Evolutionary conservation across 2,329 filamentous ascomycete species (phyloP).

Genomic region (Verticillium isaacii): DNA sequence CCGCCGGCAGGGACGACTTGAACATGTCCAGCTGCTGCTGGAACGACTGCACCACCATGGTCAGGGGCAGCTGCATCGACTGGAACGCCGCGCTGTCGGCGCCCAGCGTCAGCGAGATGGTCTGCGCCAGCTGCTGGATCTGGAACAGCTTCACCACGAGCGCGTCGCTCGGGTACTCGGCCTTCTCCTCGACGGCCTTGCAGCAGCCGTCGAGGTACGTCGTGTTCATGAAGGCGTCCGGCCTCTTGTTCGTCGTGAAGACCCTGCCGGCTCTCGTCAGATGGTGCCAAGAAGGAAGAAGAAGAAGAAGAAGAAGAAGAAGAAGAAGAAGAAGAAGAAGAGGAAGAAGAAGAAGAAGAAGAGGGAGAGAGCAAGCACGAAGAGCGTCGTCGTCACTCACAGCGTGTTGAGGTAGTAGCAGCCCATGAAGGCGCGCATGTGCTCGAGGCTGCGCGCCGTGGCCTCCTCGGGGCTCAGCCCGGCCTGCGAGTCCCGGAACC

Average conservation of each 20-base stretch:
- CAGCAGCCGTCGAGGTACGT: constrained; percentile 38
- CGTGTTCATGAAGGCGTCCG: constrained; percentile 43
- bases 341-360: too few relatives aligned
- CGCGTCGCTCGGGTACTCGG: constrained; percentile 37
- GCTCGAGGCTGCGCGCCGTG: constrained; percentile 27
- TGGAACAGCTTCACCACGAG: constrained; percentile 40
- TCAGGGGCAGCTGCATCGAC: constrained; percentile 32
- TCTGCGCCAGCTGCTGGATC: constrained; percentile 43
- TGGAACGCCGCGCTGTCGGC: constrained; percentile 17
- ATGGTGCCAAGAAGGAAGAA: neutral
- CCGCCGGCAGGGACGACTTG: constrained; percentile 26
- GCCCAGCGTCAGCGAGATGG: constrained; percentile 35
- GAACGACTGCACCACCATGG: constrained; percentile 36
- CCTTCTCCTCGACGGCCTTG: constrained; percentile 33
- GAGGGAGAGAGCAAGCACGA: too few relatives aligned
- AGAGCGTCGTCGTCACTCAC: constrained; percentile 25
- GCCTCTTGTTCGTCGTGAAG: constrained; percentile 40
- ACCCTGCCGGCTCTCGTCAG: constrained; percentile 20
- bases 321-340: too few relatives aligned
- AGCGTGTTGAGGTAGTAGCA: constrained; percentile 46
- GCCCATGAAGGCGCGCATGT: constrained; percentile 42
- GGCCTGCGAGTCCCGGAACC: constrained; percentile 25
- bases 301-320: too few relatives aligned
- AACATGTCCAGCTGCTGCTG: constrained; percentile 38
- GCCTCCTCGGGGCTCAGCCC: constrained; percentile 15